Conservation (phyloP, 2,329 filamentous ascomycete species). For the Emergomyces orientalis region DNA sequence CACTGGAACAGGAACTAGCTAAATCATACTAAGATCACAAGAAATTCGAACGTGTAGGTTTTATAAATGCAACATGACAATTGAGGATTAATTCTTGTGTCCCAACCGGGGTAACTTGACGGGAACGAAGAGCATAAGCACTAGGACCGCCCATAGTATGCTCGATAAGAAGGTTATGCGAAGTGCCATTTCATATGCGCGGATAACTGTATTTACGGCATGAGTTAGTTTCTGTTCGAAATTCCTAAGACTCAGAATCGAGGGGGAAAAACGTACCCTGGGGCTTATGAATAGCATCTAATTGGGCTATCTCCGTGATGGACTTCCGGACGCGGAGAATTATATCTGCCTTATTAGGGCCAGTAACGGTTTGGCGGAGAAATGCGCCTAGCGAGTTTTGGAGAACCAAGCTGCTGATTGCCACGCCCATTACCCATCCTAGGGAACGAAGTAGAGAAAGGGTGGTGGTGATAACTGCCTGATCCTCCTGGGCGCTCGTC, state of each 20-base stretch:
- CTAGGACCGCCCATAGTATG: neutral
- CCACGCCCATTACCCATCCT: slow-evolving; percentile 62
- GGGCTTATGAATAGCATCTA: slow-evolving; percentile 36
- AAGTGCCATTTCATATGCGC: slow-evolving; percentile 4
- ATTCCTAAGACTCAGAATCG: neutral
- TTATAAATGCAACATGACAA: neutral
- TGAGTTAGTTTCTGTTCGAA: neutral
- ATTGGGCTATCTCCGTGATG: slow-evolving; percentile 37
- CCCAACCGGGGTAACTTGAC: slow-evolving; percentile 1
- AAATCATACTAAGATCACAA: neutral
- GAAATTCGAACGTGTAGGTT: neutral
- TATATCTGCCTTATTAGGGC: slow-evolving; percentile 46
- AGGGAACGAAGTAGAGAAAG: slow-evolving; percentile 62
- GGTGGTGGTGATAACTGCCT: slow-evolving; percentile 60
- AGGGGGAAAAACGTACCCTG: slow-evolving; percentile 32
- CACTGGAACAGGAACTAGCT: neutral
- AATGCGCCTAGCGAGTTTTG: slow-evolving; percentile 59
- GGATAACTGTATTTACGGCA: neutral
- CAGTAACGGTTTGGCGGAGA: slow-evolving; percentile 50
- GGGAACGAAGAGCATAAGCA: neutral
- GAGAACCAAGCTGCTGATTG: slow-evolving; percentile 59
- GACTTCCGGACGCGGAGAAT: slow-evolving; percentile 44
- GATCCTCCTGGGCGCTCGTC: slow-evolving; percentile 49
- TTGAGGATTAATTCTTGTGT: neutral
- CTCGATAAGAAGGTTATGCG: slow-evolving; percentile 4